Base-by-base conservation (phyloP, 148 eudicot genomes). In the Chenopodium formosanum region DNA sequence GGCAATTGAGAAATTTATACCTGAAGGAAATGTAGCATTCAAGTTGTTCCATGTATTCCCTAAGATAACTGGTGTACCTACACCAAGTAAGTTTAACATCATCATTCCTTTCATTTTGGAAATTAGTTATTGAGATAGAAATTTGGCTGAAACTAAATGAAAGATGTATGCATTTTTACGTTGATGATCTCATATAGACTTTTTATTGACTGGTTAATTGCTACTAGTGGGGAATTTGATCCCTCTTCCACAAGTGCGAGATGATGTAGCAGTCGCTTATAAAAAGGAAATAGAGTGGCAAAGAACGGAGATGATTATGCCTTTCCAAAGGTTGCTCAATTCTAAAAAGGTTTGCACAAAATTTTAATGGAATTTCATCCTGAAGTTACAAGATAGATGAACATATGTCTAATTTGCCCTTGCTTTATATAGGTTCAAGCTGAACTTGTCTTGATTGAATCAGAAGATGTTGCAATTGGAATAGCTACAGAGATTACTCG, bases 221-320 rank as follows among this genome's bases (percentile, higher is more conserved):
- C n/a, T 47, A 65, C 29, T 83, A 90, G 97, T 93, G 94, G 99
- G 97, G 75, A 93, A 91, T 79, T 84, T 79, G 48, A 85, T 95
- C 75, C 98, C 91, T 56, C 82, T 94, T 80, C 74, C 94, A 63
- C 90, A 91, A 79, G 97, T 92, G 56, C 84, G 99, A 53, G 97
- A 94, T 2, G 97, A 94, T 66, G 81, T 95, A 31, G 99, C 87
- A 23, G 84, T 76, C 20, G 94, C 98, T 48, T 95, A 86, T 76
- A 90, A 68, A 82, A 88, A 87, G 79, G 99, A 95, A 81, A 82
- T 90, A 29, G 94, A 91, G 80, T 92, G 92, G 94, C 95, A 92
- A 82, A 89, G 85, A 80, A 86, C 77, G 29, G 90, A 92, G 79
- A 87, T 87, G 88, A 90, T 95, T 80, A 83, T 84, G 29, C 98